Evolutionary conservation across 352 stramenopile species (phyloP).

Genomic region (Thraustochytrium sp.): DNA sequence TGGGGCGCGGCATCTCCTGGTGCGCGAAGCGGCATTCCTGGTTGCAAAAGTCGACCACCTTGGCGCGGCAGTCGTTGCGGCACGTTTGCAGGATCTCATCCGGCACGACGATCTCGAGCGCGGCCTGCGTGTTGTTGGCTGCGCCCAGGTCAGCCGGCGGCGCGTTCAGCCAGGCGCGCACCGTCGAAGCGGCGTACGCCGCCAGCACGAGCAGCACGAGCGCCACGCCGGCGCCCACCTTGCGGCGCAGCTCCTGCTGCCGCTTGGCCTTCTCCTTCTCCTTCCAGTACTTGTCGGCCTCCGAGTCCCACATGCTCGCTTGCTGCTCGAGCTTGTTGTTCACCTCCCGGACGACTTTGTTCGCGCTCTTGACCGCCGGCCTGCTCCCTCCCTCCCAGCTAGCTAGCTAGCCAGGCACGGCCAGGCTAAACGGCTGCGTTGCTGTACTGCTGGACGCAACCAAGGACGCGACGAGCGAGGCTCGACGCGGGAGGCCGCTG

Average conservation of each 20-base stretch:
- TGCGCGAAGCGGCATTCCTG: constrained; percentile 5
- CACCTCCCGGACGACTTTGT: background rate
- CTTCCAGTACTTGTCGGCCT: constrained; percentile 44
- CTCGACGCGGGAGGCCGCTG: too few species aligned
- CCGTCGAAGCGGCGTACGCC: background rate
- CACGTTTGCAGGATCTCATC: background rate
- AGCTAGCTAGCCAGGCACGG: too few species aligned
- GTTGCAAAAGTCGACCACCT: constrained; percentile 21
- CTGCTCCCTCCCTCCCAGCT: too few species aligned
- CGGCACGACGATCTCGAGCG: background rate
- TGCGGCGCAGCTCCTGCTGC: background rate
- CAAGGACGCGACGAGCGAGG: too few species aligned
- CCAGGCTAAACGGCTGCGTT: too few species aligned
- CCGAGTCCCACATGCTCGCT: constrained; percentile 23
- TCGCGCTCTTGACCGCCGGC: background rate
- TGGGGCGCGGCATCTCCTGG: constrained; percentile 27
- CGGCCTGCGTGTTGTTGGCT: background rate
- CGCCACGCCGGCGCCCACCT: background rate
- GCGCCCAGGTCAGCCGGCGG: background rate
- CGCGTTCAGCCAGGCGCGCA: background rate
- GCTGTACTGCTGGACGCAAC: too few species aligned
- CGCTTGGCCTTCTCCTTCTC: constrained; percentile 34
- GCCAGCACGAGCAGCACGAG: background rate
- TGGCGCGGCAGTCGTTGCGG: background rate
- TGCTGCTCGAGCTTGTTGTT: background rate